Evolutionary conservation across 73 alveolate species (phyloP).

Genomic region (Paramecium sonneborni): DNA sequence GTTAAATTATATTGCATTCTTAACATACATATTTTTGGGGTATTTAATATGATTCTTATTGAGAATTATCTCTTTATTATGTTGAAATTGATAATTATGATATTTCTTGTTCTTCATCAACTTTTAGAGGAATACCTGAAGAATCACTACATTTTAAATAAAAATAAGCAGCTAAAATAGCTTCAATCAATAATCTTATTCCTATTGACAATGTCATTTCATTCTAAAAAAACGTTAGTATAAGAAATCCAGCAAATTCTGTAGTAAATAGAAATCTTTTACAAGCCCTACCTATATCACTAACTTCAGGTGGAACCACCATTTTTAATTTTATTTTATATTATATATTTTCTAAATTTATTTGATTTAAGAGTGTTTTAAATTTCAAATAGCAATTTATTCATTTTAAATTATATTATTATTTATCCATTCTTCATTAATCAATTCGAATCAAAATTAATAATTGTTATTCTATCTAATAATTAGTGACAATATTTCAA

Average conservation of each 20-base stretch:
- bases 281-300: background rate
- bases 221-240: background rate
- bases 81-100: background rate
- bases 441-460: no score
- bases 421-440: no score
- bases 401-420: no score
- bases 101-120: background rate
- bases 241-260: background rate
- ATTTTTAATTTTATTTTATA: background rate
- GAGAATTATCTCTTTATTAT: background rate
- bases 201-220: background rate
- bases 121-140: background rate
- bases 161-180: background rate
- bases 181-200: constrained; percentile 5
- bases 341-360: background rate
- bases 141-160: constrained; percentile 10
- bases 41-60: constrained; percentile 8
- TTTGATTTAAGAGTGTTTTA: no score
- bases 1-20: constrained; percentile 65
- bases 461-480: no score
- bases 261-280: background rate
- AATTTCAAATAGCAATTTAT: no score
- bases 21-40: constrained; percentile 70
- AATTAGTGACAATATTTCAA: no score
- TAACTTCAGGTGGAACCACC: constrained; percentile 31